A percentile compares a stretch with the other conserved stretches of the same genome.
phyloP scores from a whole-genome alignment of 2,329 filamentous ascomycete species.

The Uncinocarpus reesii region DNA sequence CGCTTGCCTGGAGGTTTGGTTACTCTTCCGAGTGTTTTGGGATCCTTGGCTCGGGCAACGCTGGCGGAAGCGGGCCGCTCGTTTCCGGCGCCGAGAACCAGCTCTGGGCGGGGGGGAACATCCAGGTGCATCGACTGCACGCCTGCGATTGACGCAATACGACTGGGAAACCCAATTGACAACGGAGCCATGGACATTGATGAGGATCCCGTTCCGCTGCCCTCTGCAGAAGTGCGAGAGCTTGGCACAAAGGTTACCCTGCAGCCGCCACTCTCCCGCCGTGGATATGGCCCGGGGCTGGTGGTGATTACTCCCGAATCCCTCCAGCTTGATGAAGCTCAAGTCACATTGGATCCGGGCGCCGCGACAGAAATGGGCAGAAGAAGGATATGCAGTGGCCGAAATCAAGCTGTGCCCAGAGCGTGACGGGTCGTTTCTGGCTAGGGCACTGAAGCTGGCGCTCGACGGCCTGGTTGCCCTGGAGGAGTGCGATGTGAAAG shows the following conservation, averaged over 20 bases:
- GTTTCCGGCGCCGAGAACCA: background rate
- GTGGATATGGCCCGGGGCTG: conserved; percentile 41
- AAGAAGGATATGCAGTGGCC: conserved; percentile 56
- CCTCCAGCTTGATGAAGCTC: conserved; percentile 24
- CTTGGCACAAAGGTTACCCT: conserved; percentile 23
- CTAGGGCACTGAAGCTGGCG: conserved; percentile 18
- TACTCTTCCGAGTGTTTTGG: too few species aligned
- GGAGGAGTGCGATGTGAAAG: conserved; percentile 22
- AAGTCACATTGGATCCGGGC: conserved; percentile 42
- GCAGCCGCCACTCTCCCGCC: conserved; percentile 41
- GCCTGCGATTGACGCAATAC: too few species aligned
- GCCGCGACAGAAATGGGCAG: conserved; percentile 57
- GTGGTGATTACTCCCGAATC: conserved; percentile 36
- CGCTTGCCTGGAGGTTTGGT: too few species aligned
- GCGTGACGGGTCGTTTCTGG: conserved; percentile 15
- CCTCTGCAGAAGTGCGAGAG: conserved; percentile 21
- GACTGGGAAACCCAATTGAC: too few species aligned
- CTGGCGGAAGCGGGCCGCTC: background rate
- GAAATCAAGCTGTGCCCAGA: conserved; percentile 35
- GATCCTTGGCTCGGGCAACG: too few species aligned
- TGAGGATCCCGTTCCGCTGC: conserved; percentile 30
- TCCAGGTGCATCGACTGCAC: too few species aligned
- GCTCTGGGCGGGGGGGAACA: too few species aligned
- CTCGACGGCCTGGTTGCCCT: conserved; percentile 19
- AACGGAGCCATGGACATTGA: conserved; percentile 6